Evolutionary conservation across 257 asterid genomes (phyloP).

Genomic region (Gynochthodes officinalis): DNA sequence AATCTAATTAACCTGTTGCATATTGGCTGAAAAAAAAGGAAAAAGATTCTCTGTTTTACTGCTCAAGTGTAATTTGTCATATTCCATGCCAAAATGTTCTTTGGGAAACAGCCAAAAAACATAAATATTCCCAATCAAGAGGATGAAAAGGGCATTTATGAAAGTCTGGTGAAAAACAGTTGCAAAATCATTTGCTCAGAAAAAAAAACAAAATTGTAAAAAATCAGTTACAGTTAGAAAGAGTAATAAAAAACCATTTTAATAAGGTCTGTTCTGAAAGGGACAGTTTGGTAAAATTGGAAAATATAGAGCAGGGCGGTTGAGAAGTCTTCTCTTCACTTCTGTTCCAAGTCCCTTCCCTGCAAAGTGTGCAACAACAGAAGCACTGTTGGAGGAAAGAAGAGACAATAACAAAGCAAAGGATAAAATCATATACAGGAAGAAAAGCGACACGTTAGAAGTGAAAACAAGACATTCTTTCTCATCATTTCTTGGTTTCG

Average conservation of each 20-base stretch:
- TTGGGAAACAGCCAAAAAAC: background rate
- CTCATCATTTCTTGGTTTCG: conserved; percentile 16
- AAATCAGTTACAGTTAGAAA: conserved; percentile 11
- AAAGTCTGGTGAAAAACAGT: background rate
- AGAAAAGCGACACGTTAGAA: conserved; percentile 29
- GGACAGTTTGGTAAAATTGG: conserved; percentile 62
- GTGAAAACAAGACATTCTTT: conserved; percentile 32
- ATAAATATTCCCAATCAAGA: background rate
- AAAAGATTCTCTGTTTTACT: background rate
- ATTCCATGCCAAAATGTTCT: no score
- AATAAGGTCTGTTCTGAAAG: conserved; percentile 29
- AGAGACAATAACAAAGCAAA: conserved; percentile 30
- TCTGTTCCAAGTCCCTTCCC: conserved; percentile 78
- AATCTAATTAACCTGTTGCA: background rate
- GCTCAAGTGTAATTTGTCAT: background rate
- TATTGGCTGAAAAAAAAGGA: background rate
- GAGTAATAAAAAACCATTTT: background rate
- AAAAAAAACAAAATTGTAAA: background rate
- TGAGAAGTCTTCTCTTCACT: conserved; percentile 64
- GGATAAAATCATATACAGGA: conserved; percentile 33
- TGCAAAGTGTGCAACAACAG: conserved; percentile 59
- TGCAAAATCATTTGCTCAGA: background rate
- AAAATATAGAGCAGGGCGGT: conserved; percentile 34
- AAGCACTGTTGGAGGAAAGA: conserved; percentile 13
- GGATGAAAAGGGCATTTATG: conserved; percentile 13